A percentile compares a stretch with the other conserved stretches of the same genome.
Conservation (phyloP, 1,139 yeast species). For the Barnettozyma hawaiiensis region DNA sequence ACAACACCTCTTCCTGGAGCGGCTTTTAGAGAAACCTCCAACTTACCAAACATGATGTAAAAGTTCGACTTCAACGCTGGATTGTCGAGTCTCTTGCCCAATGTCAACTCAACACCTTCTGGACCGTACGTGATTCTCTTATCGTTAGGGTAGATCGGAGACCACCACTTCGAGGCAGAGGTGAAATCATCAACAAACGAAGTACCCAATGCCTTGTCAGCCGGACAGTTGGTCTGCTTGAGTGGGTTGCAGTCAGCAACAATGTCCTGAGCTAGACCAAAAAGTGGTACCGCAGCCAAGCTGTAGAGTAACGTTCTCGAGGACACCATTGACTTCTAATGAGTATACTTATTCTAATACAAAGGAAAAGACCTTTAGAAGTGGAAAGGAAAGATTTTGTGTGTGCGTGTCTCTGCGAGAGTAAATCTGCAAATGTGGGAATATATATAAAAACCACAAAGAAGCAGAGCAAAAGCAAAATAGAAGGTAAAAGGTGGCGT, state of each 20-base stretch:
- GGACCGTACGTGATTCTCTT: slow-evolving; percentile 35
- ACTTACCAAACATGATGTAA: slow-evolving; percentile 81
- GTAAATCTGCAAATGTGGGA: no score
- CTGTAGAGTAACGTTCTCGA: background rate
- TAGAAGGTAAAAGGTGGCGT: no score
- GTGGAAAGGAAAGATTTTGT: no score
- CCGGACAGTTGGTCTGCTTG: slow-evolving; percentile 33
- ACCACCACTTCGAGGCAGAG: slow-evolving; percentile 39
- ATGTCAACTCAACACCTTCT: slow-evolving; percentile 58
- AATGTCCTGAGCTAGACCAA: slow-evolving; percentile 8
- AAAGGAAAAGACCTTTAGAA: no score
- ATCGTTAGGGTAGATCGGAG: slow-evolving; percentile 33
- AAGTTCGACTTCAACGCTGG: slow-evolving; percentile 73
- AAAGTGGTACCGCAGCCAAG: slow-evolving; percentile 6
- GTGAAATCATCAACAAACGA: slow-evolving; percentile 47
- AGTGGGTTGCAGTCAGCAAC: slow-evolving; percentile 38
- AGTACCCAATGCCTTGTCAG: slow-evolving; percentile 52
- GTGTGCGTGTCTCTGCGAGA: no score
- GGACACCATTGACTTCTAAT: slow-evolving; percentile 7
- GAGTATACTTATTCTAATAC: no score
- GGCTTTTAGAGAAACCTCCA: slow-evolving; percentile 66
- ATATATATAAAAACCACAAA: background rate
- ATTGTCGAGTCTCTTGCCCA: slow-evolving; percentile 60
- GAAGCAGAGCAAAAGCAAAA: no score
- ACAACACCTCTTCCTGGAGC: slow-evolving; percentile 74